Base-by-base conservation (phyloP, 176 grass and related monocot genomes). In the Cenchrus purpureus region DNA sequence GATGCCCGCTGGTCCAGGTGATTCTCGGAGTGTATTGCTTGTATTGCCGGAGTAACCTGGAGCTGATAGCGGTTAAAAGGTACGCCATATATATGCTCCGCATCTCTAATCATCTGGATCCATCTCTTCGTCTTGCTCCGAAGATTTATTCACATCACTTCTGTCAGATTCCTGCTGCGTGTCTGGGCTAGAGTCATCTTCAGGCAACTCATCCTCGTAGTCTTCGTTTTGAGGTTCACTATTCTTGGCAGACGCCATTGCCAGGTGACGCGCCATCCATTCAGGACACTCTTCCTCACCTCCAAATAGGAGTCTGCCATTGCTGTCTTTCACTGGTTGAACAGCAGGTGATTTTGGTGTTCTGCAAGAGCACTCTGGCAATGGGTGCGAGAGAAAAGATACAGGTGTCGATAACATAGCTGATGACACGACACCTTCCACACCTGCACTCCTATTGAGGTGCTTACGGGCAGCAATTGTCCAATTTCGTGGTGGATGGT, bases 51-150 rank as follows among this genome's bases (percentile, higher is more conserved):
- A 79, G 32, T 48, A 75, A 65, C 82, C 80, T 85, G 74, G 88
- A 88, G 72, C 69, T 57, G 51, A 49, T 71, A 79, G 82, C 37
- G n/a, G 61, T 43, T 90, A 82, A 85, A 79, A 78, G 66, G 59
- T 29, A 50, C 3, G 46, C 34, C 76, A 76, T 50, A 58, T 19
- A 59, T 80, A 8, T 74, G 58, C 67, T 78, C 31, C 68, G 12
- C 32, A 51, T 82, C n/a, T 71, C 86, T 73, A 95, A 86, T 98
- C 95, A 92, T 99, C 97, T 10, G 94, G 94, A 77, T 99, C 97
- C 97, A 97, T 99, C 83, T 97, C 92, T 80, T 99, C 93, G 4
- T 97, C 97, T 79, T 96, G 90, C 45, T 96, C 97, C 0, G 83
- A 85, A 31, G 84, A 84, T 92, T 88, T 88, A 86, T 82, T 99